Evolutionary conservation across 2,329 filamentous ascomycete species (phyloP), one percentile per base, ranked within the genome.

Genomic region (Trichophyton equinum): DNA sequence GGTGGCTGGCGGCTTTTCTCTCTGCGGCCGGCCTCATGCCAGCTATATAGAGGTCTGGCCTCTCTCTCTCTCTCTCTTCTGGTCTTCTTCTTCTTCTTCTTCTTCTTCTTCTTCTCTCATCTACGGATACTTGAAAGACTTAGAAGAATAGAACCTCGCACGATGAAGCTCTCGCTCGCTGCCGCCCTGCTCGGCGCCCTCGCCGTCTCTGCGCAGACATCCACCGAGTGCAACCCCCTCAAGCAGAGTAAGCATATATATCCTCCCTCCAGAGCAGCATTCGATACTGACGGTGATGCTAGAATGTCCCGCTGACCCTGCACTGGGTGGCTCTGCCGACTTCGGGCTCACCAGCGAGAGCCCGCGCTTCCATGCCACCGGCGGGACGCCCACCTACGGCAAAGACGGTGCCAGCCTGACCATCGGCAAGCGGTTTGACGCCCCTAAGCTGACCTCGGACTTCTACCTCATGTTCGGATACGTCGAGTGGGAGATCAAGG

Each of bases 401-500:
- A 78, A 79, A 61, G 82, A 91, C 71, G 94, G 94, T 62, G 91
- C 82, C 27, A 83, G 82, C 15, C 95, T 99, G 72, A 91, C 89
- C 27, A 86, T 99, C 59, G 75, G 83, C 59, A 78, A 85, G 69
- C 80, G 85, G 58, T 91, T 92, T 61, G 89, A 99, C 71, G 83
- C 90, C 2, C 94, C 94, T 0, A 87, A 92, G 72, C 83, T 99
- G 63, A 82, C 82, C 65, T 95, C 91, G 63, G 84, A 94, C 69
- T 97, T 95, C 83, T 97, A 96, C 80, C 96, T 99, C 77, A 97
- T 99, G 94, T 99, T 96, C 73, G 94, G 94, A 66, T 88, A 86
- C 65, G 88, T 96, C 70, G 88, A 95, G 66, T 83, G 91, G 66
- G 86, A 84, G 36, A 81, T 96, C 78, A 91, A 92, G 75, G 85